Percentiles rank a stretch among this genome's conserved stretches.
phyloP scores from a whole-genome alignment of 305 asterid species.

The Fraxinus angustifolia region DNA sequence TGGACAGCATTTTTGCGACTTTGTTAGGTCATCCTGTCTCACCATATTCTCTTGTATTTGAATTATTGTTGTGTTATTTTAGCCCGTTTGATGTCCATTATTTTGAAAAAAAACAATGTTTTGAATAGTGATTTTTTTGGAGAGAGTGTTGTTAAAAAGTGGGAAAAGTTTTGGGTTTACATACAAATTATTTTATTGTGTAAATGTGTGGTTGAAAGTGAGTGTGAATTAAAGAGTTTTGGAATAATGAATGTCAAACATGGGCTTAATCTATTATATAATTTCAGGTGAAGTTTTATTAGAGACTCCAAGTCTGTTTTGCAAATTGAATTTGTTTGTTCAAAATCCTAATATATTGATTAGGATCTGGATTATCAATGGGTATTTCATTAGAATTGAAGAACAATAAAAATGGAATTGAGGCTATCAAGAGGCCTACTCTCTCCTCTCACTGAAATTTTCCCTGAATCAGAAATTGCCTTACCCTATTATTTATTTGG shows the following conservation, averaged over 20 bases:
- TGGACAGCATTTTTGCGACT: background rate
- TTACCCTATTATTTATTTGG: background rate
- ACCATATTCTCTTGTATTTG: background rate
- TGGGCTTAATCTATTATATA: background rate
- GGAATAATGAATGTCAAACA: background rate
- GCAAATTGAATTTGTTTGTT: background rate
- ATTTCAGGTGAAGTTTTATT: background rate
- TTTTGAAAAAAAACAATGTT: background rate
- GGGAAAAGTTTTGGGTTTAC: background rate
- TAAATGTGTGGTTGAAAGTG: background rate
- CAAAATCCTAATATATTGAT: background rate
- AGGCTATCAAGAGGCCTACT: background rate
- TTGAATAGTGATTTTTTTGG: background rate
- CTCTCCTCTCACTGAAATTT: background rate
- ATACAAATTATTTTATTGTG: background rate
- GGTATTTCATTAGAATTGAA: background rate
- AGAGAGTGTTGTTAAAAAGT: background rate
- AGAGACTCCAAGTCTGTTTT: background rate
- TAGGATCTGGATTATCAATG: background rate
- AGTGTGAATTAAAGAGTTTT: background rate
- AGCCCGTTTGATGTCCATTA: background rate
- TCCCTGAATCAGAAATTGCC: background rate
- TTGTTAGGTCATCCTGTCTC: background rate
- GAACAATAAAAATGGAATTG: background rate
- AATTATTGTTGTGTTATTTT: background rate